phyloP scores from a whole-genome alignment of 257 asterid genomes.

The Cruciata laevipes region DNA sequence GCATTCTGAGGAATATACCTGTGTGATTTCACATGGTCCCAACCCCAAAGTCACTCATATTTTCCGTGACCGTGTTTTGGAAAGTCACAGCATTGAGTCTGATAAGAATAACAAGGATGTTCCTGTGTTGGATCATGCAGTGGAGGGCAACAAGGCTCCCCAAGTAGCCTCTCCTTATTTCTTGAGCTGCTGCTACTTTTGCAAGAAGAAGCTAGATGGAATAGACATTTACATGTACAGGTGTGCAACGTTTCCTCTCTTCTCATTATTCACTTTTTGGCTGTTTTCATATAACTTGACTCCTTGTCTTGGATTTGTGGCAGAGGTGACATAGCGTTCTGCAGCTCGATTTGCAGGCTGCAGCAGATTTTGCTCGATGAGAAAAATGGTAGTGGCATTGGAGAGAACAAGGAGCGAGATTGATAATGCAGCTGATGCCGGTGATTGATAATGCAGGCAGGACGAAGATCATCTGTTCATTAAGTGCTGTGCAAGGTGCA shows the following conservation, averaged over 20 bases:
- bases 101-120: constrained; percentile 29
- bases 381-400: constrained; percentile 21
- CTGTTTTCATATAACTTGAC: neutral
- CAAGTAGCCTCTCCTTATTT: constrained; percentile 40
- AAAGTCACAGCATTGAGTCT: constrained; percentile 48
- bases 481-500: constrained; percentile 37
- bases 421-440: constrained; percentile 16
- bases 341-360: constrained; percentile 72
- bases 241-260: constrained; percentile 28
- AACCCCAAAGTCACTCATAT: constrained; percentile 86
- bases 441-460: constrained; percentile 34
- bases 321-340: constrained; percentile 91
- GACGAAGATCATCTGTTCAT: constrained; percentile 34
- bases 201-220: constrained; percentile 80
- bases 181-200: constrained; percentile 65
- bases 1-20: constrained; percentile 91
- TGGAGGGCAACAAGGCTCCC: constrained; percentile 17
- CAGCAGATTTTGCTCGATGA: constrained; percentile 67
- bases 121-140: constrained; percentile 21
- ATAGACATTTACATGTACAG: constrained; percentile 87
- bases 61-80: constrained; percentile 81
- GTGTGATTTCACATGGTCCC: constrained; percentile 79
- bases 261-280: neutral
- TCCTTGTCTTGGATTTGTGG: constrained; percentile 17
- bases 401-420: constrained; percentile 22